Evolutionary conservation across 768 basidiomycete genomes (phyloP).

Genomic region (Phallus indusiatus): DNA sequence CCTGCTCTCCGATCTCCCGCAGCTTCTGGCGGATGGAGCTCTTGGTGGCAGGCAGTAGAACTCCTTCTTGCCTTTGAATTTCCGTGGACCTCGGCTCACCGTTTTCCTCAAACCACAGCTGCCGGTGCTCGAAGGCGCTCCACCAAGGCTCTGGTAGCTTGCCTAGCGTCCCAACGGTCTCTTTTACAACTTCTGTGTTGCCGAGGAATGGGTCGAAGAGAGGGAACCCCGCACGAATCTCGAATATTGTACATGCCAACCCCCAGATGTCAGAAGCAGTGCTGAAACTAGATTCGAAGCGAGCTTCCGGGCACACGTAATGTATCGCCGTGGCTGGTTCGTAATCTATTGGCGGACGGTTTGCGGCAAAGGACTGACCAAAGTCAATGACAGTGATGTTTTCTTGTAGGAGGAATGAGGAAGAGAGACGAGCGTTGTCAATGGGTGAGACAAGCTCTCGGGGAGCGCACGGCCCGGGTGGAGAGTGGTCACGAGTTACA

Average conservation of each 20-base stretch:
- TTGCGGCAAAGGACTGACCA: conserved; percentile 26
- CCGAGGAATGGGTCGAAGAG: conserved; percentile 32
- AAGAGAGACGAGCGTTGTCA: conserved; percentile 14
- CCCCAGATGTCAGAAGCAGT: conserved; percentile 31
- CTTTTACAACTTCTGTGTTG: too few species aligned
- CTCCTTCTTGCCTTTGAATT: too few species aligned
- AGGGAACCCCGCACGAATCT: conserved; percentile 31
- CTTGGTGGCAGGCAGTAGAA: too few species aligned
- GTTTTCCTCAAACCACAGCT: too few species aligned
- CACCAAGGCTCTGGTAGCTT: too few species aligned
- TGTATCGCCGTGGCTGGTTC: conserved; percentile 22
- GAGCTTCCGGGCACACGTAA: conserved; percentile 28
- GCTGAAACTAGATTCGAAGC: conserved; percentile 22
- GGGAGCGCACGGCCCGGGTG: conserved; percentile 23
- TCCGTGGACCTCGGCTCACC: too few species aligned
- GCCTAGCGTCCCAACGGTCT: too few species aligned
- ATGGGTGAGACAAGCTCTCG: conserved; percentile 19
- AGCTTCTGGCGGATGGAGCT: conserved; percentile 23
- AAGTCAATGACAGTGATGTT: conserved; percentile 27
- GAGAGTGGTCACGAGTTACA: conserved; percentile 16
- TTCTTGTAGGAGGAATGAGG: conserved; percentile 24
- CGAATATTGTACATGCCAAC: conserved; percentile 33
- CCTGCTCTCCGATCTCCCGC: conserved; percentile 21
- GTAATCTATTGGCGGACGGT: conserved; percentile 21
- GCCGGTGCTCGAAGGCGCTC: too few species aligned